Evolutionary conservation across 2,329 filamentous ascomycete species (phyloP).

Genomic region (Rhynchosporium secalis): DNA sequence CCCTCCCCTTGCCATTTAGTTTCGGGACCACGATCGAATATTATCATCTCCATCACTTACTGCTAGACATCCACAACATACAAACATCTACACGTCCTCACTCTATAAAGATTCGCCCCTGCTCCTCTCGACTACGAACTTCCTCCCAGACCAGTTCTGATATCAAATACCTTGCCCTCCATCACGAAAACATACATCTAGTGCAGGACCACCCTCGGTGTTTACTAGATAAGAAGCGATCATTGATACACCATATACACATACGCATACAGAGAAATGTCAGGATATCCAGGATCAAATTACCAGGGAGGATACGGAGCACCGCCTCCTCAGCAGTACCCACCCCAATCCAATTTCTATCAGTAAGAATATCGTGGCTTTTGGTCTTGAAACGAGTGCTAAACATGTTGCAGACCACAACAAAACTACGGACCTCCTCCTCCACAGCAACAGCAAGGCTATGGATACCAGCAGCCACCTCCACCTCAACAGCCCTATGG

Average conservation of each 20-base stretch:
- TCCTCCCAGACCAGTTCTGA: constrained; percentile 21
- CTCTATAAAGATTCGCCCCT: constrained; percentile 30
- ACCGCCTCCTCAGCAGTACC: constrained; percentile 47
- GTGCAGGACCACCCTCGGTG: constrained; percentile 26
- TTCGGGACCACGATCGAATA: constrained; percentile 15
- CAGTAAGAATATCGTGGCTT: constrained; percentile 45
- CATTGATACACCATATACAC: constrained; percentile 11
- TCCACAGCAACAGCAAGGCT: constrained; percentile 41
- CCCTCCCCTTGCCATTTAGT: constrained; percentile 20
- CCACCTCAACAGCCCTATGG: constrained; percentile 47
- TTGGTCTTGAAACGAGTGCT: constrained; percentile 36
- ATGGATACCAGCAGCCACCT: constrained; percentile 51
- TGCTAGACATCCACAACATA: constrained; percentile 17
- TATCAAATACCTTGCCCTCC: constrained; percentile 13
- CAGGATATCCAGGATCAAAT: constrained; percentile 58
- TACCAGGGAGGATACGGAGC: constrained; percentile 51
- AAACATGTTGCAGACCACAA: constrained; percentile 33
- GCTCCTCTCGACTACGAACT: constrained; percentile 19
- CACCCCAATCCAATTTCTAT: constrained; percentile 48
- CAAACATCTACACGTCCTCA: constrained; percentile 15
- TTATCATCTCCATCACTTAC: constrained; percentile 29
- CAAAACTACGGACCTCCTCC: constrained; percentile 37
- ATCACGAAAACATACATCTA: constrained; percentile 6
- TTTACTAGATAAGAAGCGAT: constrained; percentile 24
- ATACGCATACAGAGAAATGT: constrained; percentile 49